Evolutionary conservation across 2,329 filamentous ascomycete species (phyloP).

Genomic region (Phialocephala sp.): DNA sequence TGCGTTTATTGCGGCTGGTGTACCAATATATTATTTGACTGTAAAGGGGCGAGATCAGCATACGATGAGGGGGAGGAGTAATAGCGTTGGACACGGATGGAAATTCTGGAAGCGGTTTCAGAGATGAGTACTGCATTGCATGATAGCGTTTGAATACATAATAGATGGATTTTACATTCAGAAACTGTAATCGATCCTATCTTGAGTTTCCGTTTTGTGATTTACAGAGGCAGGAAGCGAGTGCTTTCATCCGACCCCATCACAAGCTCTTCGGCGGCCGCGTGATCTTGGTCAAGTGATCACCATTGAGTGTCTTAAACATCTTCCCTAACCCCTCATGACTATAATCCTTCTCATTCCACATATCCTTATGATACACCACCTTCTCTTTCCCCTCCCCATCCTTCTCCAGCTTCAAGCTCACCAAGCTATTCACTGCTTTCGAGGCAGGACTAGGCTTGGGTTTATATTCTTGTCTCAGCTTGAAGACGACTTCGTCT

Average conservation of each 20-base stretch:
- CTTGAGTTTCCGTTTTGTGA: background rate
- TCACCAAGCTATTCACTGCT: constrained; percentile 49
- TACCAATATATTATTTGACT: constrained; percentile 89
- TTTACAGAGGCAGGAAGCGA: no score
- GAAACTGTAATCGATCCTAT: background rate
- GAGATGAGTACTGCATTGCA: constrained; percentile 1
- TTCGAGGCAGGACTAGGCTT: constrained; percentile 45
- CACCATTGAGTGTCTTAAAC: constrained; percentile 55
- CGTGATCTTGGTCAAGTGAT: constrained; percentile 50
- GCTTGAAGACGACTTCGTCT: constrained; percentile 52
- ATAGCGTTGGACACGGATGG: constrained; percentile 54
- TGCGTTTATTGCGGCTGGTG: constrained; percentile 79
- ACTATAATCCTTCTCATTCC: constrained; percentile 55
- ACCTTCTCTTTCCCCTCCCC: constrained; percentile 45
- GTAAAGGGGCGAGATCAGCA: constrained; percentile 68
- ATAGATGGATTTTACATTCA: background rate
- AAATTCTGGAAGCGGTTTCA: constrained; percentile 59
- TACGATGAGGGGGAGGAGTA: constrained; percentile 51
- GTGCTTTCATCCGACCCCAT: background rate
- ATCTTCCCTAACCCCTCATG: constrained; percentile 53
- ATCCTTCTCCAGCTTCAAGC: constrained; percentile 46
- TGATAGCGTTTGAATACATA: background rate
- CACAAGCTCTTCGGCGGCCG: constrained; percentile 44
- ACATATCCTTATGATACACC: constrained; percentile 56
- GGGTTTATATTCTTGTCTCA: constrained; percentile 54